phyloP scores from a whole-genome alignment of 495 filamentous ascomycete species.

The Cenococcum geophilum region DNA sequence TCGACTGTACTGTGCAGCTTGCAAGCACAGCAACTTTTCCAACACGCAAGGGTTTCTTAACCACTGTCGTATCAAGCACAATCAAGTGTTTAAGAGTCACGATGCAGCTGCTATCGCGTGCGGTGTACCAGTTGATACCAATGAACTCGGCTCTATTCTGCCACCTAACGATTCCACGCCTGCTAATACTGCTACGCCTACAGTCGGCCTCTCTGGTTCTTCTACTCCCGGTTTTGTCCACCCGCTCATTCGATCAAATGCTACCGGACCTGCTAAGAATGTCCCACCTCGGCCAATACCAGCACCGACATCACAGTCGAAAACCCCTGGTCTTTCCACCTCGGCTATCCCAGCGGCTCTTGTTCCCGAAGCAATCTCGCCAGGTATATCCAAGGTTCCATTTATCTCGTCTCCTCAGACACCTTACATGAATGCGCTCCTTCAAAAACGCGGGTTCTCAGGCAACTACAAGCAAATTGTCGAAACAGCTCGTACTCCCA shows the following conservation, averaged over 20 bases:
- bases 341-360: conserved; percentile 10
- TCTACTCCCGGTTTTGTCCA: conserved; percentile 25
- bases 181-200: conserved; percentile 13
- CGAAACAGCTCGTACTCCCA: conserved; percentile 22
- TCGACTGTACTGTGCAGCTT: conserved; percentile 85
- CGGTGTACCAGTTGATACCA: conserved; percentile 66
- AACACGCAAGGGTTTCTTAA: conserved; percentile 98
- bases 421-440: conserved; percentile 67
- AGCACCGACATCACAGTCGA: conserved; percentile 8
- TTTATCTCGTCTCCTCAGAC: conserved; percentile 61
- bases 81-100: conserved; percentile 84
- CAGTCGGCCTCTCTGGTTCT: conserved; percentile 17
- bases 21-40: conserved; percentile 80
- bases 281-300: conserved; percentile 9
- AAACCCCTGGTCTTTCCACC: not conserved
- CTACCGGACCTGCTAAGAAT: conserved; percentile 19
- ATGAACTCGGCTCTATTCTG: conserved; percentile 27
- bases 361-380: not conserved
- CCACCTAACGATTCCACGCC: conserved; percentile 18
- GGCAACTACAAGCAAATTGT: conserved; percentile 27
- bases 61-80: conserved; percentile 92
- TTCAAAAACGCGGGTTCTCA: conserved; percentile 57
- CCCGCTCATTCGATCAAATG: conserved; percentile 25
- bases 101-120: conserved; percentile 88
- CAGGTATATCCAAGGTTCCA: conserved; percentile 8